Evolutionary conservation across 2,329 filamentous ascomycete genomes (phyloP).

Genomic region (Thelonectria discophora): DNA sequence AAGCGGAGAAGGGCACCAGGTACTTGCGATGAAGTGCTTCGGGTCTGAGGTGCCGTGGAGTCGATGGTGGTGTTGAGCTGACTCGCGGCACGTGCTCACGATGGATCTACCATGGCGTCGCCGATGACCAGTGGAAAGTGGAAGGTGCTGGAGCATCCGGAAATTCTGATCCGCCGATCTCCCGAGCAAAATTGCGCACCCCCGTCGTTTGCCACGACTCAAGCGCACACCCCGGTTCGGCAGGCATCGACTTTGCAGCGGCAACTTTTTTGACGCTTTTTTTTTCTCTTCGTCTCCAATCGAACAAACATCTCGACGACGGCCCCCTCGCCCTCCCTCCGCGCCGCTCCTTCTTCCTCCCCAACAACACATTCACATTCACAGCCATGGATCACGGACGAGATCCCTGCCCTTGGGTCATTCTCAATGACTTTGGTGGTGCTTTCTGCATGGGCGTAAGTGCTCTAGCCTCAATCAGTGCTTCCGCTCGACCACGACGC

Average conservation of each 20-base stretch:
- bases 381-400: slow-evolving; percentile 87
- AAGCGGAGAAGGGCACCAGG: too few relatives aligned
- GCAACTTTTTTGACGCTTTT: slow-evolving; percentile 36
- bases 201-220: slow-evolving; percentile 9
- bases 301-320: slow-evolving; percentile 17
- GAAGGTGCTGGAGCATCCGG: slow-evolving; percentile 25
- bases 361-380: slow-evolving; percentile 20
- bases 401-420: slow-evolving; percentile 97
- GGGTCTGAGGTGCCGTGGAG: too few relatives aligned
- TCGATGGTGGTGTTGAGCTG: too few relatives aligned
- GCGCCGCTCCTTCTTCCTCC: slow-evolving; percentile 11
- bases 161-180: slow-evolving; percentile 25
- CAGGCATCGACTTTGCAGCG: slow-evolving; percentile 31
- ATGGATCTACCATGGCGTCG: too few relatives aligned
- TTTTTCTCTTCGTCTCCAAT: slow-evolving; percentile 20
- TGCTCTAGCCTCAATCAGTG: slow-evolving; percentile 8
- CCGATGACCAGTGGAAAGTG: slow-evolving; percentile 1
- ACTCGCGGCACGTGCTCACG: too few relatives aligned
- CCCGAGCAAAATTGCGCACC: slow-evolving; percentile 25
- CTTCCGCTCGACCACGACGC: background rate
- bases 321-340: slow-evolving; percentile 17
- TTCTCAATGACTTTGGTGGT: slow-evolving; percentile 96
- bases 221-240: slow-evolving; percentile 18
- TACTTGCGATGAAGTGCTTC: too few relatives aligned
- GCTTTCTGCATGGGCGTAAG: slow-evolving; percentile 96